Conservation (phyloP, 1,139 yeast genomes). For the Nematodospora anomalae region DNA sequence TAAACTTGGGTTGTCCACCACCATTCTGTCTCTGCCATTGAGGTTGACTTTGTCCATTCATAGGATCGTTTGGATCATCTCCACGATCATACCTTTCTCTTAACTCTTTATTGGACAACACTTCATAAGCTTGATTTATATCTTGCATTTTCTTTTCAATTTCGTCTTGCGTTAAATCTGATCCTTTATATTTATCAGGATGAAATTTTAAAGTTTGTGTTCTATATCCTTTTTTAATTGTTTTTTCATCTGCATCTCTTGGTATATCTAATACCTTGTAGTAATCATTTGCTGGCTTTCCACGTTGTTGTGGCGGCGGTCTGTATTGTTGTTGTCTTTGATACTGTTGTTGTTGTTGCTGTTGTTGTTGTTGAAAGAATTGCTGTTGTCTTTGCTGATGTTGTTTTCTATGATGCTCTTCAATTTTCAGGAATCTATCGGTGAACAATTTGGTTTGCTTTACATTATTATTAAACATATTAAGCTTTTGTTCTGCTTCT, state of each 20-base stretch:
- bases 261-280: slow-evolving; percentile 75
- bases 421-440: slow-evolving; percentile 28
- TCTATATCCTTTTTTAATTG: slow-evolving; percentile 81
- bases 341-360: slow-evolving; percentile 39
- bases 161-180: slow-evolving; percentile 64
- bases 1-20: slow-evolving; percentile 16
- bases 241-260: slow-evolving; percentile 66
- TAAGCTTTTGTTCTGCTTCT: slow-evolving; percentile 41
- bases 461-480: slow-evolving; percentile 31
- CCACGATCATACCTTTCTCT: slow-evolving; percentile 70
- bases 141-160: slow-evolving; percentile 87
- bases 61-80: slow-evolving; percentile 56
- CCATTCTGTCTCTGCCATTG: slow-evolving; percentile 15
- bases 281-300: slow-evolving; percentile 64
- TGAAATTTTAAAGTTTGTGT: slow-evolving; percentile 77
- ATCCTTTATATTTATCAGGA: slow-evolving; percentile 82
- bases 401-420: slow-evolving; percentile 16
- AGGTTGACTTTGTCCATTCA: slow-evolving; percentile 18
- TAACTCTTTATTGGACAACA: slow-evolving; percentile 64
- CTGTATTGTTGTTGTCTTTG: slow-evolving; percentile 43
- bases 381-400: slow-evolving; percentile 41
- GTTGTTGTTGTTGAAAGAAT: slow-evolving; percentile 52
- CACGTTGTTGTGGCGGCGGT: slow-evolving; percentile 31
- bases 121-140: slow-evolving; percentile 91
- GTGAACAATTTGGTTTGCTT: slow-evolving; percentile 42